Evolutionary conservation across 2,329 filamentous ascomycete genomes (phyloP), one percentile per base, ranked within the genome.

Genomic region (Monosporascus sp.): DNA sequence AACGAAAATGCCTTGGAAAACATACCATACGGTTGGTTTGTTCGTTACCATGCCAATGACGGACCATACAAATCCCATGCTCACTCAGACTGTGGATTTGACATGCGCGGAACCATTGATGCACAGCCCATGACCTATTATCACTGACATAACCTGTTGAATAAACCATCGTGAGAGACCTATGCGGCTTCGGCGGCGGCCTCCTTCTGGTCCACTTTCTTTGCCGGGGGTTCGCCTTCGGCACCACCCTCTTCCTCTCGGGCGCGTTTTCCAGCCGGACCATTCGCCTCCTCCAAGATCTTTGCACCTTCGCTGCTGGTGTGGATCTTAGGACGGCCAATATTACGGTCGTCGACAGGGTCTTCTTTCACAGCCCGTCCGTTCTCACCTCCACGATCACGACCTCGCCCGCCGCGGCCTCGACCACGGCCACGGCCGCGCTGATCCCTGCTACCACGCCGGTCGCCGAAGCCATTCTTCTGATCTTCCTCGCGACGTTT

Each of bases 401-500:
- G 62, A 20, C 69, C 68, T 9, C 72, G 68, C 43, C 65, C 66
- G 49, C 71, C 63, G 38, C 70, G 66, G 5, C 74, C 73, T 54
- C 70, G 64, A 55, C 74, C 70, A 48, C 43, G 43, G 22, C 48
- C 71, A 48, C 65, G 67, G 7, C 73, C 72, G 14, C 75, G 68
- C 8, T 73, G 67, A 43, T 58, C 48, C 49, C 58, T 56, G 63
- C 75, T 72, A 37, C 76, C 75, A 35, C 75, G 72, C 51, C 74
- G 69, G 48, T 73, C 76, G 52, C 75, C 75, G 71, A 82, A 83
- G 22, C 83, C 84, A 61, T 76, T 76, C 69, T 80, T 80, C 66
- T 81, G 81, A 62, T 86, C 83, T 44, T 84, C 68, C 7, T 85
- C 81, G 22, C 83, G 78, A 60, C 84, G 78, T 69, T 79, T 78